Percentiles rank a stretch among this genome's conserved stretches.
These are phyloP conservation scores for Myriosclerotinia curreyana DNA, from an alignment of 2,329 filamentous ascomycete species.

Conservation along the genomic window DNA sequence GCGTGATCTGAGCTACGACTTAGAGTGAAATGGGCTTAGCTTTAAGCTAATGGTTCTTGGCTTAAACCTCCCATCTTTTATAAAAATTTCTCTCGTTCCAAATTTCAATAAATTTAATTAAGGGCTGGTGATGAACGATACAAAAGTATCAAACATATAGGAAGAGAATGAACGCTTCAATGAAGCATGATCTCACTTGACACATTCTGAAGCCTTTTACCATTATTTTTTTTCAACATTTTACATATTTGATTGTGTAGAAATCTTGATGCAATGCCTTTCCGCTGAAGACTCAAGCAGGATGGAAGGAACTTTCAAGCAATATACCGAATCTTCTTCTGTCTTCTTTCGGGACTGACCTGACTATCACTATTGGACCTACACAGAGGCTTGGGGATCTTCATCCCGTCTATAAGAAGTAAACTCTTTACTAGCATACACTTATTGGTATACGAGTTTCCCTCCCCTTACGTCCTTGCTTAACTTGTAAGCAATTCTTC, in stretches of 20 bases:
- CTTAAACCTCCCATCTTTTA: neutral
- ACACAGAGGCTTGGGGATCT: too few species aligned
- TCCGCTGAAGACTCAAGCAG: neutral
- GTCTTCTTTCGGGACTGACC: too few species aligned
- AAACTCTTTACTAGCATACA: neutral
- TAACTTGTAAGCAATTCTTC: neutral
- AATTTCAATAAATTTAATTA: conserved; percentile 35
- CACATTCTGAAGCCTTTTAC: conserved; percentile 56
- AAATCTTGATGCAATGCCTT: neutral
- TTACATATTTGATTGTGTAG: neutral
- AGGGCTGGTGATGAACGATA: conserved; percentile 61
- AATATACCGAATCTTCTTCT: neutral
- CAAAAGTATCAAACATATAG: conserved; percentile 56
- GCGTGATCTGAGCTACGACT: neutral
- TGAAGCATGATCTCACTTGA: conserved; percentile 55
- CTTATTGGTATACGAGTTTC: neutral
- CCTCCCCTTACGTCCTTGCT: neutral
- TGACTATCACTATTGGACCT: neutral
- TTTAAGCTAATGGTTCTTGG: neutral
- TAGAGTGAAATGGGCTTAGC: conserved; percentile 6
- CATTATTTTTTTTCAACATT: neutral
- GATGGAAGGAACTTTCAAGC: neutral
- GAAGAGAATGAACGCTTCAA: conserved; percentile 63
- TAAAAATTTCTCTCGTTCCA: conserved; percentile 21
- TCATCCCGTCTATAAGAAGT: neutral